Base-by-base conservation (phyloP, 495 filamentous ascomycete genomes). In the Neurospora sp. region DNA sequence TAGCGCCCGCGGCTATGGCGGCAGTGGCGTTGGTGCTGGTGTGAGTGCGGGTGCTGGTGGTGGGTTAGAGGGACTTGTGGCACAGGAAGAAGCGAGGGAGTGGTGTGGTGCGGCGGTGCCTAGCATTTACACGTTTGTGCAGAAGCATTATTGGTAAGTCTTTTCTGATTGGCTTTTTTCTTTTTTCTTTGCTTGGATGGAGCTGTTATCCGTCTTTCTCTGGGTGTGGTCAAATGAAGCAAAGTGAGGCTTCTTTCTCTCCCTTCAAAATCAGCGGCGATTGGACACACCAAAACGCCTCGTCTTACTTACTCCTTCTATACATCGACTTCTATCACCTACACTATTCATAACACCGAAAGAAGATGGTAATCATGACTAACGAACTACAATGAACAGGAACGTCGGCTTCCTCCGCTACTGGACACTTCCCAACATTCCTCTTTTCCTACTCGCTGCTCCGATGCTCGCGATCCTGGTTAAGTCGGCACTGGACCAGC, bases 71-170 rank as follows among this genome's bases (percentile, higher is more conserved):
- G 54, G 7, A 62, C 54, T 62, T 62, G 54, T 62, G 54, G 6
- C 12, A 5, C 54, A 18, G 0, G 74, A 78, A 37, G 75, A 76
- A 10, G 72, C 74, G 35, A 85, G 92, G 71, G 89, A 89, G 9
- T 99, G 96, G 96, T 99, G 96, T 77, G 81, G 81, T 37, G 84
- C 82, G 23, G 74, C 80, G 8, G 35, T 93, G 23, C 96, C 96
- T 18, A 97, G 93, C 80, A 93, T 98, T 48, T 99, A 97, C 81
- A 84, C 89, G 27, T 99, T 90, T 85, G 96, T 98, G 14, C 96
- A 99, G 78, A 84, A 82, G 48, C 84, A 92, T 71, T 97, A 99
- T 80, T 99, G 96, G 96, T 96, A 88, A 76, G 88, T 77, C 8
- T 40, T 20, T 23, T 16, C 70, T 12, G 16, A 54, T 27, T 12